Evolutionary conservation across 257 asterid species (phyloP).

Genomic region (Penstemon eatonii): DNA sequence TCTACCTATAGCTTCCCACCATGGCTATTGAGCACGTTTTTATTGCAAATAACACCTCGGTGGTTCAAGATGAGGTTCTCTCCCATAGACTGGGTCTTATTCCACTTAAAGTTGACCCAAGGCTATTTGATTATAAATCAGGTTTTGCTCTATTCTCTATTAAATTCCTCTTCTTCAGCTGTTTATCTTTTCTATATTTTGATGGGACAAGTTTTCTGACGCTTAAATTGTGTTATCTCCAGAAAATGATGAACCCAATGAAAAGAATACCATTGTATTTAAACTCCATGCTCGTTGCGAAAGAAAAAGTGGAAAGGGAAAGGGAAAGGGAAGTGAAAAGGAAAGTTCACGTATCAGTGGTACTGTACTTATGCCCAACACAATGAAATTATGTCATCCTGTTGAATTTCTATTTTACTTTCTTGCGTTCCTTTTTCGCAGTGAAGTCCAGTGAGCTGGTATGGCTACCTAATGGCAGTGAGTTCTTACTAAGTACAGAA

Average conservation of each 20-base stretch:
- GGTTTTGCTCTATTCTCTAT: conserved; percentile 42
- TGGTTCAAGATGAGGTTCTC: conserved; percentile 96
- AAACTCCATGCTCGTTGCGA: conserved; percentile 72
- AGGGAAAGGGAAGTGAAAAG: too few relatives aligned
- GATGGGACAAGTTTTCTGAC: conserved; percentile 34
- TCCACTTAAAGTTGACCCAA: conserved; percentile 85
- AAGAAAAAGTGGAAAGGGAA: conserved; percentile 15
- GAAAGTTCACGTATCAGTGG: conserved; percentile 56
- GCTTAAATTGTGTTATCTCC: conserved; percentile 29
- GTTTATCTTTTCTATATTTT: conserved; percentile 18
- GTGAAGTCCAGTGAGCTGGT: conserved; percentile 67
- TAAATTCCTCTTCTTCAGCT: not conserved
- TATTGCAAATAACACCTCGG: conserved; percentile 87
- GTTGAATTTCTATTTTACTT: conserved; percentile 11
- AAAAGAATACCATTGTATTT: conserved; percentile 86
- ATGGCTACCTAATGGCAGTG: conserved; percentile 92
- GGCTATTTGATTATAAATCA: conserved; percentile 74
- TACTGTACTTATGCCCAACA: conserved; percentile 25
- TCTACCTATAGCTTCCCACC: conserved; percentile 64
- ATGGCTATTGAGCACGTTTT: conserved; percentile 95
- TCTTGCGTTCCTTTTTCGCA: conserved; percentile 30
- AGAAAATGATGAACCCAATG: conserved; percentile 81
- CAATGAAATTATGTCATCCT: not conserved
- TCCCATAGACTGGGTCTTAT: conserved; percentile 91
- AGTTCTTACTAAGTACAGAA: conserved; percentile 47